Evolutionary conservation across 495 filamentous ascomycete genomes (phyloP).

Genomic region (Letharia lupina): DNA sequence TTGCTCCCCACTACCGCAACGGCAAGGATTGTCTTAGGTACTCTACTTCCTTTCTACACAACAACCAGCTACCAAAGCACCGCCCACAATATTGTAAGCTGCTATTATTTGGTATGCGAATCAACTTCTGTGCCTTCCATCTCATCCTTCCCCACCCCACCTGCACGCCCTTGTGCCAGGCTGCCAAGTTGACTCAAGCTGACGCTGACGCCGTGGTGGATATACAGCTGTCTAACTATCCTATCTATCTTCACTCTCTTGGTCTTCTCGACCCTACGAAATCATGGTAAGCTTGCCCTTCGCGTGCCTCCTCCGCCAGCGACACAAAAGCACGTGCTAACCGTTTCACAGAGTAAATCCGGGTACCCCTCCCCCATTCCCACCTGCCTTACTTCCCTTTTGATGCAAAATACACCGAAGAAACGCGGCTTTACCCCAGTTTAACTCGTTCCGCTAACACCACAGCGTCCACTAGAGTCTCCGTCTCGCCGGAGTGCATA

Average conservation of each 20-base stretch:
- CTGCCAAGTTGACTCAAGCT: constrained; percentile 6
- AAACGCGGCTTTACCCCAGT: constrained; percentile 6
- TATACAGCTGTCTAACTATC: neutral
- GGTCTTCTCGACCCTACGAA: neutral
- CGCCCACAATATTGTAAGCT: neutral
- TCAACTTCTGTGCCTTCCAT: neutral
- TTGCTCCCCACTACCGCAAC: constrained; percentile 5
- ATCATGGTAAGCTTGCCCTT: constrained; percentile 8
- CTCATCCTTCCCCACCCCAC: neutral
- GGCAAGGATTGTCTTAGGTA: neutral
- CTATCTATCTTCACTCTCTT: neutral
- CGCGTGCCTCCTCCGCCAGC: neutral
- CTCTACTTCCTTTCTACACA: neutral
- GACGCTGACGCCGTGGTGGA: neutral
- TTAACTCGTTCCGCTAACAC: neutral
- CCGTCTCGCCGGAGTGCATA: constrained; percentile 72
- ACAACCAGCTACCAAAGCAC: neutral
- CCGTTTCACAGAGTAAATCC: constrained; percentile 51
- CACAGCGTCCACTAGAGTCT: constrained; percentile 51
- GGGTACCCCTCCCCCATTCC: constrained; percentile 44
- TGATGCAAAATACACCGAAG: constrained; percentile 5
- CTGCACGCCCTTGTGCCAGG: constrained; percentile 8
- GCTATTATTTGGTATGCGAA: neutral
- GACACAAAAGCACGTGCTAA: constrained; percentile 10
- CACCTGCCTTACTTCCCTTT: constrained; percentile 20